phyloP scores from a whole-genome alignment of 2,329 filamentous ascomycete species.

The Nemania abortiva region DNA sequence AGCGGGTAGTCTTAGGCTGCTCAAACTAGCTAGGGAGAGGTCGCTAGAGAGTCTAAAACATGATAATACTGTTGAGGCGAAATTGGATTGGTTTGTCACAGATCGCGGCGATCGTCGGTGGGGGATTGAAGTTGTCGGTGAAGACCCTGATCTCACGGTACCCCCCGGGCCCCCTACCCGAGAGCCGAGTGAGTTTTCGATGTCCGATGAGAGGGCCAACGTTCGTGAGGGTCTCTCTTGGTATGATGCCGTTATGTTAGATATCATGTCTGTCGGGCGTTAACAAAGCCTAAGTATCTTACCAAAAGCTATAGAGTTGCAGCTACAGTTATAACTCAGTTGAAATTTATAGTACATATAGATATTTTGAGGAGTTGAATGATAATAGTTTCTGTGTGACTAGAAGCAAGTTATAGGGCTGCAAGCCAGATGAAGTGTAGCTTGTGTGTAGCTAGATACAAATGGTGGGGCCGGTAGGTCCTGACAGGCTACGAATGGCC shows the following conservation, averaged over 20 bases:
- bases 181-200: background rate
- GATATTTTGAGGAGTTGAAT: too few species aligned
- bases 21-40: background rate
- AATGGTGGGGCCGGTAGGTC: too few species aligned
- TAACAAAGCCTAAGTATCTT: background rate
- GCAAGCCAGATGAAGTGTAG: too few species aligned
- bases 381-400: too few species aligned
- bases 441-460: too few species aligned
- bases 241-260: constrained; percentile 9
- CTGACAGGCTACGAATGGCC: too few species aligned
- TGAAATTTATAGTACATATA: too few species aligned
- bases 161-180: background rate
- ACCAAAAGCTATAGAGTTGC: too few species aligned
- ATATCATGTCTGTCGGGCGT: constrained; percentile 8
- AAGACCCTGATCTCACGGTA: background rate
- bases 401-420: too few species aligned
- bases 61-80: background rate
- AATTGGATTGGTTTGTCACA: constrained; percentile 9
- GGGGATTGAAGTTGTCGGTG: constrained; percentile 11
- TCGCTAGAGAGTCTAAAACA: constrained; percentile 6
- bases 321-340: too few species aligned
- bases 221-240: background rate
- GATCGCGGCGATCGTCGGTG: constrained; percentile 7
- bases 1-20: constrained; percentile 4
- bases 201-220: background rate